Evolutionary conservation across 768 basidiomycete genomes (phyloP).

Genomic region (Tricholoma terreum): DNA sequence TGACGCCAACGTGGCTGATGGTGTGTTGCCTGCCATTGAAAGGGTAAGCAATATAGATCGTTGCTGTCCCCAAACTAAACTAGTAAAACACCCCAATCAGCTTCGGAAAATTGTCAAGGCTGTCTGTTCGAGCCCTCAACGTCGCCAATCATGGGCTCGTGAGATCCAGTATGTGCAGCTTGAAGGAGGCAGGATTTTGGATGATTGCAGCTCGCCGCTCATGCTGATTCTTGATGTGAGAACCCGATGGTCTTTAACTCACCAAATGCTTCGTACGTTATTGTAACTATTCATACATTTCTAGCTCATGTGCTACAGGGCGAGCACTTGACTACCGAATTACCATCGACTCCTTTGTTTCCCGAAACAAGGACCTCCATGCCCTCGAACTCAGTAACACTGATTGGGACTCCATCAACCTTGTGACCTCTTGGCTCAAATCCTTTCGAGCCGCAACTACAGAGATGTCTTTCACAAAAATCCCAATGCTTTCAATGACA

Average conservation of each 20-base stretch:
- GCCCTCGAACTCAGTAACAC: no score
- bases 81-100: not conserved
- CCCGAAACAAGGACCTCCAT: no score
- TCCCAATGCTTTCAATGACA: slow-evolving; percentile 28
- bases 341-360: slow-evolving; percentile 10
- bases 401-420: slow-evolving; percentile 20
- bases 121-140: not conserved
- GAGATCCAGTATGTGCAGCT: not conserved
- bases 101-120: not conserved
- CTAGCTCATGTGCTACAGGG: slow-evolving; percentile 7
- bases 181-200: not conserved
- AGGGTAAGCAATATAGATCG: not conserved
- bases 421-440: slow-evolving; percentile 19
- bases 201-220: not conserved
- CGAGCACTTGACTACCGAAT: slow-evolving; percentile 14
- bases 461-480: slow-evolving; percentile 32
- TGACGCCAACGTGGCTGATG: no score
- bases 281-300: not conserved
- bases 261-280: slow-evolving; percentile 27
- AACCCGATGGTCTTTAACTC: slow-evolving; percentile 28
- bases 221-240: slow-evolving; percentile 29
- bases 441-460: slow-evolving; percentile 23
- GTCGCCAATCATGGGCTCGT: not conserved
- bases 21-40: not conserved
- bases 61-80: not conserved